phyloP scores from a whole-genome alignment of 2,329 filamentous ascomycete species.

The Thielaviopsis cerberus region DNA sequence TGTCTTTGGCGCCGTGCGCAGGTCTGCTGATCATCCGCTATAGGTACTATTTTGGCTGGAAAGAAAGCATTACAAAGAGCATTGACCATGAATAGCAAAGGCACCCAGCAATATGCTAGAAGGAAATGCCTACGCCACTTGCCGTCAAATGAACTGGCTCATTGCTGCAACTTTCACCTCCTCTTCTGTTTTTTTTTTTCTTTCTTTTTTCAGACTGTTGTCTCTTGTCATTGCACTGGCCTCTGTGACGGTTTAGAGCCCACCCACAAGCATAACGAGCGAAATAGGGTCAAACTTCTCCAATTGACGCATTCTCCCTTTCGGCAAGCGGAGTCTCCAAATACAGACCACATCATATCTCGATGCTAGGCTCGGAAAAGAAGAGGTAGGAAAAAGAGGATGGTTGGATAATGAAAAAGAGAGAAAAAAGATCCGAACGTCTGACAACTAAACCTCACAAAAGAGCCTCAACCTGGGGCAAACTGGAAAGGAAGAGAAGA shows the following conservation, averaged over 20 bases:
- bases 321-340: too few species aligned
- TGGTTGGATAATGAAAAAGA: neutral
- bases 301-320: too few species aligned
- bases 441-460: neutral
- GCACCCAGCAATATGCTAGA: neutral
- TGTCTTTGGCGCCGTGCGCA: neutral
- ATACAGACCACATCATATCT: neutral
- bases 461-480: conserved; percentile 6
- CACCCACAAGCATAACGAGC: neutral
- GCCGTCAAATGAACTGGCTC: neutral
- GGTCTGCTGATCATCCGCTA: too few species aligned
- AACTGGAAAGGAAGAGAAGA: too few species aligned
- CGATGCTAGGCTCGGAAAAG: too few species aligned
- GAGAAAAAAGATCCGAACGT: conserved; percentile 10
- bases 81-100: too few species aligned
- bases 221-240: neutral
- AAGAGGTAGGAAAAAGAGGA: neutral
- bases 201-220: too few species aligned
- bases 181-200: too few species aligned
- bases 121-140: neutral
- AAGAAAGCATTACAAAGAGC: too few species aligned
- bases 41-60: too few species aligned
- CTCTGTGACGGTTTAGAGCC: neutral
- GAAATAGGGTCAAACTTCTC: conserved; percentile 12
- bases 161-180: neutral